Base-by-base conservation (phyloP, 352 stramenopile species). In the Phytophthora boehmeriae region DNA sequence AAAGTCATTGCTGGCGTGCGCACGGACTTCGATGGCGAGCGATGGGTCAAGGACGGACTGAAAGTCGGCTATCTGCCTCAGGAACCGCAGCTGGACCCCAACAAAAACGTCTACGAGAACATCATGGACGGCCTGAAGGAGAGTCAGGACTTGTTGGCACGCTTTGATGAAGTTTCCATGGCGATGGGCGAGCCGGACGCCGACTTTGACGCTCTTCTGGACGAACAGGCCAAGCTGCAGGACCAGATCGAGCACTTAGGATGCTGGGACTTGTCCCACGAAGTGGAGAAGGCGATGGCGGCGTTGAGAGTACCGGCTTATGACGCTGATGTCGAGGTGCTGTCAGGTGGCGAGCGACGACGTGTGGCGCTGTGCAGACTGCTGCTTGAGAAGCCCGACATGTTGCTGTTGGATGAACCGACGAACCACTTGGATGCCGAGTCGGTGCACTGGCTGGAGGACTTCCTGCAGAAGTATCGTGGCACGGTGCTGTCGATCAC, bases 361-460 rank as follows among this genome's bases (percentile, higher is more conserved):
- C 90, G 97, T 53, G 98, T 99, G 8, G 93, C 95, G 45, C 84
- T 99, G 25, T 98, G 94, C 23, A 87, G 96, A 45, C 64, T 99
- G 52, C 71, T 99, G 43, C 74, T 99, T 2, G 97, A 97, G 62
- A 93, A 99, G 64, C 97, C 98, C 6, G 95, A 98, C 51, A 89
- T 99, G 60, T 76, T 99, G 50, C 76, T 99, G 42, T 75, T 99
- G 44, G 98, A 99, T 65, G 98, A 99, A 66, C 98, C 98, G 16
- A 98, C 92, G 13, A 99, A 99, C 84, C 97, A 99, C 74, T 85
- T 99, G 64, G 97, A 99, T 76, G 93, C 94, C 13, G 95, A 99
- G 73, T 97, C 83, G 16, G 97, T 99, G 63, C 75, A 80, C 27
- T 99, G 97, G 97, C 84, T 99, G 22, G 97, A 99, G 71, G 72